Conservation (phyloP, 129 eudicot genomes). For the Daucus carota region DH1_v3.0 NC_030386.2:28329001-28329500, state of each 20-base stretch:
- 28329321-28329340: constrained; percentile 98
- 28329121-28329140: constrained; percentile 97
- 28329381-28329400: constrained; percentile 92
- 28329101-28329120: constrained; percentile 88
- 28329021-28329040: neutral
- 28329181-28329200: constrained; percentile 40
- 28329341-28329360: constrained; percentile 40
- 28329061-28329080: constrained; percentile 53
- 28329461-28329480: constrained; percentile 60
- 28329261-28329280: constrained; percentile 76
- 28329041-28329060: constrained; percentile 5
- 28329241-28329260: constrained; percentile 51
- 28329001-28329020: neutral
- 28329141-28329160: constrained; percentile 99
- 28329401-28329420: constrained; percentile 95
- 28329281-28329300: constrained; percentile 84
- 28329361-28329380: constrained; percentile 54
- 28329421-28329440: constrained; percentile 84
- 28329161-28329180: constrained; percentile 88
- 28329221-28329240: constrained; percentile 85
- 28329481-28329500: constrained; percentile 33
- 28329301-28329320: constrained; percentile 85
- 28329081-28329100: constrained; percentile 82
- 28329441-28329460: constrained; percentile 80
- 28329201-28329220: constrained; percentile 77